phyloP scores from a whole-genome alignment of 169 alveolate species.

The Besnoitia besnoiti region DNA sequence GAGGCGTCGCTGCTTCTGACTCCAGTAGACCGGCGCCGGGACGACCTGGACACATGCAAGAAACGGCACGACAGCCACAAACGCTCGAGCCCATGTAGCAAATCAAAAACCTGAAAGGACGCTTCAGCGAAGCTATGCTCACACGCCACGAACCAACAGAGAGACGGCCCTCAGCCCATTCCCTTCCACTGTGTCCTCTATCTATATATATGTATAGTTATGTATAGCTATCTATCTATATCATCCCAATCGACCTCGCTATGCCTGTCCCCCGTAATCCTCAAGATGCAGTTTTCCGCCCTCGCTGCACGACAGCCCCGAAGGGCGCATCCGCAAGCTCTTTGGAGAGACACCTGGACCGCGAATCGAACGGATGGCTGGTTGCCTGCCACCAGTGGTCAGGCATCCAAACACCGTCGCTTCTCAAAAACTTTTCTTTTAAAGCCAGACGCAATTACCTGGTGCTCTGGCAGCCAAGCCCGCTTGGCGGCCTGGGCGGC shows the following conservation, averaged over 20 bases:
- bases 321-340: too few relatives aligned
- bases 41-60: slow-evolving; percentile 36
- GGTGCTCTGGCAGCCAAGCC: slow-evolving; percentile 29
- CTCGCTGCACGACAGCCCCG: too few relatives aligned
- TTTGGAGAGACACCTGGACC: too few relatives aligned
- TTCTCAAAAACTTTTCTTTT: neutral
- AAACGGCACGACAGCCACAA: neutral
- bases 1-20: slow-evolving; percentile 41
- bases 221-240: neutral
- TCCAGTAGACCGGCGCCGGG: slow-evolving; percentile 43
- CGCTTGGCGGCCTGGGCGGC: slow-evolving; percentile 37
- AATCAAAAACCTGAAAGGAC: too few relatives aligned
- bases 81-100: too few relatives aligned
- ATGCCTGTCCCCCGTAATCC: too few relatives aligned
- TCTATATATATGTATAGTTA: neutral
- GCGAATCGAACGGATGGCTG: too few relatives aligned
- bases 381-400: too few relatives aligned
- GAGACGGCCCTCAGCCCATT: neutral
- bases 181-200: neutral
- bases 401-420: too few relatives aligned
- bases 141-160: neutral
- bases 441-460: neutral
- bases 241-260: too few relatives aligned
- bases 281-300: too few relatives aligned
- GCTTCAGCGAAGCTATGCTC: too few relatives aligned